These are phyloP conservation scores for Reticulascus tulasneorum DNA, from an alignment of 2,329 filamentous ascomycete genomes.

Conservation along the genomic window DNA sequence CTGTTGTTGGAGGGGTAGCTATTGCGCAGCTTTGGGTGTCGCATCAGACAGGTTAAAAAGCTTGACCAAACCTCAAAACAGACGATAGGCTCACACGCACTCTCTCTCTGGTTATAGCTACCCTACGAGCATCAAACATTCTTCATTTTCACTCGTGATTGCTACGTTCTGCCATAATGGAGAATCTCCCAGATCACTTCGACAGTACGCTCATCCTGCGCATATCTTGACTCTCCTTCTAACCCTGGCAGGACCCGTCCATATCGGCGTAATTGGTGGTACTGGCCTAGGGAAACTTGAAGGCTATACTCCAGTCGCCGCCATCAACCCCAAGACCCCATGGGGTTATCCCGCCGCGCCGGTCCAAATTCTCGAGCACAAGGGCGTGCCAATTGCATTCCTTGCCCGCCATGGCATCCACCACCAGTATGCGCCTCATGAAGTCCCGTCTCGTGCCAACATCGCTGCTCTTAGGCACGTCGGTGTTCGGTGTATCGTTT, in stretches of 20 bases:
- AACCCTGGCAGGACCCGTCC: slow-evolving; percentile 65
- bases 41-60: too few relatives aligned
- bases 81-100: too few relatives aligned
- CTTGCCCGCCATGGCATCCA: slow-evolving; percentile 85
- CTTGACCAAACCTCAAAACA: slow-evolving; percentile 1
- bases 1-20: slow-evolving; percentile 14
- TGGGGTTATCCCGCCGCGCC: slow-evolving; percentile 77
- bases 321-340: slow-evolving; percentile 72
- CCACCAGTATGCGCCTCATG: slow-evolving; percentile 89
- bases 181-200: slow-evolving; percentile 53
- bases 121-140: too few relatives aligned
- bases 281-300: slow-evolving; percentile 87
- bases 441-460: slow-evolving; percentile 92
- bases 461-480: slow-evolving; percentile 93
- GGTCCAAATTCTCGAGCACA: slow-evolving; percentile 86
- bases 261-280: slow-evolving; percentile 88
- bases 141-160: too few relatives aligned
- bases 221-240: background rate
- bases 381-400: slow-evolving; percentile 80
- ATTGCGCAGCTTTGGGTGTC: too few relatives aligned
- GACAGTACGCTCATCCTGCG: slow-evolving; percentile 41
- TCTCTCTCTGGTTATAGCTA: too few relatives aligned
- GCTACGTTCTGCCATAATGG: slow-evolving; percentile 44
- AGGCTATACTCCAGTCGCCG: slow-evolving; percentile 79
- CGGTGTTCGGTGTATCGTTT: slow-evolving; percentile 86